Percentiles rank a stretch among this genome's conserved stretches.
These are phyloP conservation scores for Penicillium concentricum DNA, from an alignment of 2,329 filamentous ascomycete species.

Conservation along the genomic window DNA sequence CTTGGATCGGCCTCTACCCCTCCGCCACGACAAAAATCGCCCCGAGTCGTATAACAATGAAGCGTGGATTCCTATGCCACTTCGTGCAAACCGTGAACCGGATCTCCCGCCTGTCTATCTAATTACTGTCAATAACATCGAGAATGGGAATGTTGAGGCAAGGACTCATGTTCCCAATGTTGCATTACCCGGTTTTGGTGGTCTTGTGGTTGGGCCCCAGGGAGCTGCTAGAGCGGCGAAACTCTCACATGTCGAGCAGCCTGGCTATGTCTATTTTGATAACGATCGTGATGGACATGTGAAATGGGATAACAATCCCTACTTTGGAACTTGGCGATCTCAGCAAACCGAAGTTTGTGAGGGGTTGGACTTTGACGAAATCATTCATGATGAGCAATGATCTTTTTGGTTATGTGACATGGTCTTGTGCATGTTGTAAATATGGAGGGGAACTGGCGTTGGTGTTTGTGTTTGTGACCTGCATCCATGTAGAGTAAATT, in stretches of 20 bases:
- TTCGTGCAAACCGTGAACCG: constrained; percentile 33
- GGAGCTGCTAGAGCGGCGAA: constrained; percentile 10
- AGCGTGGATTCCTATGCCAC: constrained; percentile 39
- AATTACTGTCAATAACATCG: constrained; percentile 40
- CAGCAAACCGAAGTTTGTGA: constrained; percentile 38
- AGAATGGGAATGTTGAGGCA: constrained; percentile 34
- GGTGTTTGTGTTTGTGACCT: not conserved
- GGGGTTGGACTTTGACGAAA: constrained; percentile 35
- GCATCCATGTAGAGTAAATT: not conserved
- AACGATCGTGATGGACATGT: constrained; percentile 34
- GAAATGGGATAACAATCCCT: constrained; percentile 33
- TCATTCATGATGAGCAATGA: constrained; percentile 23
- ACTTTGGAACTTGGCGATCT: constrained; percentile 40
- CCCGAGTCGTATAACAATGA: constrained; percentile 39
- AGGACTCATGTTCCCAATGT: constrained; percentile 39
- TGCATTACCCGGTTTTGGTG: constrained; percentile 33
- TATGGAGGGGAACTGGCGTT: constrained; percentile 11
- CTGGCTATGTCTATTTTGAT: constrained; percentile 44
- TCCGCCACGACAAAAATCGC: constrained; percentile 32
- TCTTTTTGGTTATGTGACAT: constrained; percentile 2
- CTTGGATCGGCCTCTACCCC: constrained; percentile 34
- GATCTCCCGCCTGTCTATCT: constrained; percentile 37
- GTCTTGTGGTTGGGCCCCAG: constrained; percentile 31
- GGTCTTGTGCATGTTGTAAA: constrained; percentile 4
- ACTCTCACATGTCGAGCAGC: constrained; percentile 10